Conservation (phyloP, 352 stramenopile species). For the Globisporangium nunn region DNA sequence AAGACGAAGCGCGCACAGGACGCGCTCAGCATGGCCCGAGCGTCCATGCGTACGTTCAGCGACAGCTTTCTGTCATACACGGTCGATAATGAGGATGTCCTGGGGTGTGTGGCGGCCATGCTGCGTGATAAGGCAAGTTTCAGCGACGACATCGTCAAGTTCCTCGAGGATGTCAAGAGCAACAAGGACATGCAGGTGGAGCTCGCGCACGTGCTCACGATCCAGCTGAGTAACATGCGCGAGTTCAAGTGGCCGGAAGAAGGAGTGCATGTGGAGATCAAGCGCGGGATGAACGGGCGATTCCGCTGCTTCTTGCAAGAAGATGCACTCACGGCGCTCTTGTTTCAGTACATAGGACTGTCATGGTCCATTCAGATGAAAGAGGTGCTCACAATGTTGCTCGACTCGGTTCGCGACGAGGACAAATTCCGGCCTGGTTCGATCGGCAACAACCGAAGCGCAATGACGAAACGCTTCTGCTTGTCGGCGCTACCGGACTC, state of each 20-base stretch:
- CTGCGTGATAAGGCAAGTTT: conserved; percentile 24
- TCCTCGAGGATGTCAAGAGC: conserved; percentile 26
- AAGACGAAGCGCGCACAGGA: conserved; percentile 22
- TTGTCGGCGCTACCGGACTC: conserved; percentile 19
- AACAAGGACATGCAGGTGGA: conserved; percentile 29
- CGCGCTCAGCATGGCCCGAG: conserved; percentile 12
- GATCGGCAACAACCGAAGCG: conserved; percentile 4
- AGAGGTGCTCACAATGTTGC: conserved; percentile 14
- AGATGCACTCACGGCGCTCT: conserved; percentile 34
- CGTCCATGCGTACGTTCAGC: conserved; percentile 15
- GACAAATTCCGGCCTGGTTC: not conserved
- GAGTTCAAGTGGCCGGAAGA: conserved; percentile 30
- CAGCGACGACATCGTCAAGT: conserved; percentile 23
- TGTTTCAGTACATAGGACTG: conserved; percentile 39
- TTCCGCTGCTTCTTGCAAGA: conserved; percentile 37
- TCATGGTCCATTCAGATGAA: conserved; percentile 26
- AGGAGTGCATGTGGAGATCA: conserved; percentile 27
- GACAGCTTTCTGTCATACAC: conserved; percentile 15
- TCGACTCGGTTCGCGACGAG: conserved; percentile 18
- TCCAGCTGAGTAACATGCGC: conserved; percentile 33
- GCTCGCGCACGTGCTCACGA: conserved; percentile 38
- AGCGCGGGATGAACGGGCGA: conserved; percentile 38
- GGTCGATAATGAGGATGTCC: conserved; percentile 22
- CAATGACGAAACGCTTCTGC: conserved; percentile 17
- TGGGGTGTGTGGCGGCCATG: conserved; percentile 19